Conservation (phyloP, 345 rosid genomes). For the Carallia brachiata region DNA sequence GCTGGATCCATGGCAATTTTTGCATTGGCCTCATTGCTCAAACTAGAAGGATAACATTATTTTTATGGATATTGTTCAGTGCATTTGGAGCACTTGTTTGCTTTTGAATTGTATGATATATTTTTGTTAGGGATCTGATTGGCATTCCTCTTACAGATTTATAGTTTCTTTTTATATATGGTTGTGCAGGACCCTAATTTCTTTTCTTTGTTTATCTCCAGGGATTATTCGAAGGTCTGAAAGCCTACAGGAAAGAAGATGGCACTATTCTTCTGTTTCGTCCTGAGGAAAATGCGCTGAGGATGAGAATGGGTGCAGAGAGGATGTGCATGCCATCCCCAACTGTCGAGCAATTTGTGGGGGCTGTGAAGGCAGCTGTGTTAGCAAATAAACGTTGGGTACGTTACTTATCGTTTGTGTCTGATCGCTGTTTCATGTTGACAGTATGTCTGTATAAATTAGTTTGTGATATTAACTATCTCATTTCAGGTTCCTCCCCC, state of each 20-base stretch:
- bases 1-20: no score
- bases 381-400: conserved; percentile 50
- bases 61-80: no score
- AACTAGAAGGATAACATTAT: no score
- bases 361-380: conserved; percentile 40
- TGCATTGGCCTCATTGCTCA: no score
- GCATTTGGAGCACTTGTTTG: no score
- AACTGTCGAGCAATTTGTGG: conserved; percentile 33
- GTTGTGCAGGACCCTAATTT: background rate
- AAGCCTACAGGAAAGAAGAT: conserved; percentile 39
- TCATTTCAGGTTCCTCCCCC: conserved; percentile 52
- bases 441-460: background rate
- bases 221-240: conserved; percentile 52
- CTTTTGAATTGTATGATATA: no score
- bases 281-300: conserved; percentile 43
- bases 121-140: no score
- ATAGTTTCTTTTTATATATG: no score
- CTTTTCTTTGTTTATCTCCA: background rate
- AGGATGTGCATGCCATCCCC: conserved; percentile 50
- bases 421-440: background rate
- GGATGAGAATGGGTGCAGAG: conserved; percentile 44
- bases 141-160: no score
- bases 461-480: background rate
- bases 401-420: background rate
- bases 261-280: conserved; percentile 35